Base-by-base conservation (phyloP, 352 stramenopile genomes). In the Phytopythium boreale region DNA sequence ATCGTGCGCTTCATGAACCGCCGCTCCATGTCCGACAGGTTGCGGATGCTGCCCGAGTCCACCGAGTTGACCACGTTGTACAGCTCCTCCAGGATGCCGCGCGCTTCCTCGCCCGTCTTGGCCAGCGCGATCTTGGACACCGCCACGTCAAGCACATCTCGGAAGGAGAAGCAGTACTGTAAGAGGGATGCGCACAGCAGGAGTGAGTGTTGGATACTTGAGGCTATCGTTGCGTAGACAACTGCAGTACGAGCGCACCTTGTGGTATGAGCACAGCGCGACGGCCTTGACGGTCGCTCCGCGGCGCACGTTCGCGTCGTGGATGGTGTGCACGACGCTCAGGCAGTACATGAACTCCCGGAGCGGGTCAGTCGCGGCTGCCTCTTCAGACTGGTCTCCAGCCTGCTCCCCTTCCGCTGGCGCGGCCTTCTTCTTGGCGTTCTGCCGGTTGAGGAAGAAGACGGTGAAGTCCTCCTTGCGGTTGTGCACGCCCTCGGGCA, bases 401-500 rank as follows among this genome's bases (percentile, higher is more conserved):
- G 60, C 37, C 2, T 24, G 29, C 22, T n/a, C 46, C 8, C 50
- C 61, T 14, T n/a, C 37, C 17, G 14, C 8, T 7, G 41, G 26
- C n/a, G 8, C 46, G n/a, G 22, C 14, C 17, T 64, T 64, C 29
- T 56, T 67, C 36, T 41, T 57, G 22, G 66, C 67, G 46, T 66
- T 73, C 61, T 86, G 72, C 39, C 87, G 81, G 65, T 95, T 94
- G 61, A 96, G 81, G 64, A 96, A 95, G 67, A 96, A 96, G 53
- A 94, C 84, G 39, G 88, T 96, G 22, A 85, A 88, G 74, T 96
- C 88, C 49, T 93, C 70, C 36, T 92, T 62, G 52, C 88, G 88
- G 70, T 96, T 96, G 79, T 96, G 88, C 63, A 93, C 85, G 53
- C 88, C 88, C 56, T 96, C 88, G 24, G 88, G 88, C 29, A 96